Base-by-base conservation (phyloP, 768 basidiomycete species). In the Suillus placidus region DNA sequence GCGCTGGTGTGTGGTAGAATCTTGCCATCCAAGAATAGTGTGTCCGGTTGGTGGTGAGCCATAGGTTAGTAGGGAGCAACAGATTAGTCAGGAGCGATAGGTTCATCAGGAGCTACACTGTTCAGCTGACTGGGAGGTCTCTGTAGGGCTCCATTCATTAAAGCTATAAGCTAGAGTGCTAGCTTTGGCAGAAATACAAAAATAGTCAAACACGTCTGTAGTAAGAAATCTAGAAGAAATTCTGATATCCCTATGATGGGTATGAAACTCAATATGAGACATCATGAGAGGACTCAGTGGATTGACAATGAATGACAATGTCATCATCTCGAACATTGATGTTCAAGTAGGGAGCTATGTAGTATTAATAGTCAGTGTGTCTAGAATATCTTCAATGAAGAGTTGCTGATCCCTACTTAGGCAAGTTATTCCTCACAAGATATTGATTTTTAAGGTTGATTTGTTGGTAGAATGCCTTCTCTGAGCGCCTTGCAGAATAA, bases 381-480 rank as follows among this genome's bases (percentile, higher is more conserved):
- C 20, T 3, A 45, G 43, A 45, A 10, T 45, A 45, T 45, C 18
- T 45, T 45, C 20, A 45, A 45, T 45, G 64, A 69, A 38, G 57
- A 66, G 12, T 60, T 61, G 30, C 43, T 64, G n/a, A 35, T 70
- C 12, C 70, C 43, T n/a, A 45, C 43, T 45, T 20, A 2, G 20
- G 43, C n/a, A 45, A 20, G 20, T 45, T 3, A 20, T 45, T 45
- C 20, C 20, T n/a, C 20, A 45, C 9, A 45, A 20, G 43, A 20
- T 45, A 45, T 45, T 45, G 43, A 14, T n/a, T 45, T 9, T 45
- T 9, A n/a, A 45, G 43, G 6, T 10, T n/a, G 43, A 45, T n/a
- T n/a, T 45, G 67, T 47, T 72, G 62, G 35, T 64, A 80, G 79
- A 80, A 80, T 71, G 77, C 79, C 5, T 80, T 80, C 66, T 74